Percentiles rank a stretch among this genome's conserved stretches.
These are phyloP conservation scores for Spathaspora boniae DNA, from an alignment of 805 yeast genomes.

Conservation along the genomic window DNA sequence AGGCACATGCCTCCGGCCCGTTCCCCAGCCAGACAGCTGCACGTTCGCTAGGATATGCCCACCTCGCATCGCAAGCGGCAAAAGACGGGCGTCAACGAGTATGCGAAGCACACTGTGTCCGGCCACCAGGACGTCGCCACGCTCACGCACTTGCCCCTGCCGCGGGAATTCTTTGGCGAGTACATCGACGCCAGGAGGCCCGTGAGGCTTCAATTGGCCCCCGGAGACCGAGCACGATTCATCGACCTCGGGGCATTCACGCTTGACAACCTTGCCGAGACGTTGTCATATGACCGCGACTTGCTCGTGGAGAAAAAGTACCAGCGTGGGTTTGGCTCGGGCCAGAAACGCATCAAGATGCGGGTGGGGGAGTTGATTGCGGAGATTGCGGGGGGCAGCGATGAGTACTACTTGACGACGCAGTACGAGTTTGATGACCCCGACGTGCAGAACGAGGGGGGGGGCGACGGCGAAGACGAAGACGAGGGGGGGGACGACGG, in stretches of 20 bases:
- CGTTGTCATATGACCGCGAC: conserved; percentile 27
- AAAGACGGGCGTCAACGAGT: conserved; percentile 1
- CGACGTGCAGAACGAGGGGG: conserved; percentile 13
- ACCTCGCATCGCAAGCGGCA: no score
- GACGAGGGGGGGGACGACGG: conserved; percentile 13
- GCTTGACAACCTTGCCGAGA: conserved; percentile 30
- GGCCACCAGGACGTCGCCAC: background rate
- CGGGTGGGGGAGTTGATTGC: conserved; percentile 46
- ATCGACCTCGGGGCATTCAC: conserved; percentile 31
- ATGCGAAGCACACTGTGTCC: conserved; percentile 3
- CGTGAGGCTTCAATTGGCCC: conserved; percentile 24
- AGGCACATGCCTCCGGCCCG: no score
- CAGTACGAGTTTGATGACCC: conserved; percentile 54
- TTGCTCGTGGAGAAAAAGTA: conserved; percentile 58
- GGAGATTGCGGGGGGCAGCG: conserved; percentile 34
- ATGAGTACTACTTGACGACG: conserved; percentile 59
- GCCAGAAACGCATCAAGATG: conserved; percentile 51
- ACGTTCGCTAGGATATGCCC: no score
- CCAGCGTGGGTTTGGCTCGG: conserved; percentile 58
- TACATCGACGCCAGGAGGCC: conserved; percentile 48
- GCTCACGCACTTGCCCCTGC: background rate
- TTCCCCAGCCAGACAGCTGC: no score
- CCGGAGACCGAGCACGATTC: conserved; percentile 16
- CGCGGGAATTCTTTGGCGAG: conserved; percentile 29
- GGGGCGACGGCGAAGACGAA: conserved; percentile 12